phyloP scores from a whole-genome alignment of 768 basidiomycete species.

The Galerina sulciceps region DNA sequence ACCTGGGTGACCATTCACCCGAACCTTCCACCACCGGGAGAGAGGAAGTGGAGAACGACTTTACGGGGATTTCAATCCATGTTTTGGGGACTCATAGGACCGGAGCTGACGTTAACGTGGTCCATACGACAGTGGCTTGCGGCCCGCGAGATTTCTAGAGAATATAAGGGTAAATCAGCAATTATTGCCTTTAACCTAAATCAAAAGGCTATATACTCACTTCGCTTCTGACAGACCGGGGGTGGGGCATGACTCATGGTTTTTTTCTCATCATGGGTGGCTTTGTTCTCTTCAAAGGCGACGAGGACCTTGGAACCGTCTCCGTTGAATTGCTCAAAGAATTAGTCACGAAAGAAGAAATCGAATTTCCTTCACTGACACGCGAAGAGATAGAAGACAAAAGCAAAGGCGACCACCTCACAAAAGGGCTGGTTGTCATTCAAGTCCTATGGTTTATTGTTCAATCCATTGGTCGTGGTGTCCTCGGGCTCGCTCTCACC shows the following conservation, averaged over 20 bases:
- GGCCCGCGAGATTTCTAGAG: not conserved
- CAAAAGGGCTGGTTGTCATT: constrained; percentile 30
- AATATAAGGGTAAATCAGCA: not conserved
- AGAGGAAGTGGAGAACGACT: not conserved
- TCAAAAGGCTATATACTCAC: no score
- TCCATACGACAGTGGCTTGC: constrained; percentile 4
- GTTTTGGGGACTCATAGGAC: constrained; percentile 1
- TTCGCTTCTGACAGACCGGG: not conserved
- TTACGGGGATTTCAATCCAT: not conserved
- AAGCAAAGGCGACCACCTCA: constrained; percentile 32
- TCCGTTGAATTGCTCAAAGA: constrained; percentile 5
- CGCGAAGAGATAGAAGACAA: constrained; percentile 29
- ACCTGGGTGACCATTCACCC: constrained; percentile 3
- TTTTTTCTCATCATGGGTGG: constrained; percentile 22
- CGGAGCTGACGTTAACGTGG: not conserved
- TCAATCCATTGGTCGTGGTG: constrained; percentile 26
- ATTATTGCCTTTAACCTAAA: not conserved
- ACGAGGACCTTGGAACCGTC: not conserved
- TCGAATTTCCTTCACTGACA: constrained; percentile 6
- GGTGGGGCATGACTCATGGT: constrained; percentile 18
- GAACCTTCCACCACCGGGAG: not conserved
- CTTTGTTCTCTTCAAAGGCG: not conserved
- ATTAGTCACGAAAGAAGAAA: not conserved
- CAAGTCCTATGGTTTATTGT: constrained; percentile 36
- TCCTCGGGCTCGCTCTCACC: constrained; percentile 25